phyloP scores from a whole-genome alignment of 176 grass and related monocot genomes.

The Coix lacrymajobi region DNA sequence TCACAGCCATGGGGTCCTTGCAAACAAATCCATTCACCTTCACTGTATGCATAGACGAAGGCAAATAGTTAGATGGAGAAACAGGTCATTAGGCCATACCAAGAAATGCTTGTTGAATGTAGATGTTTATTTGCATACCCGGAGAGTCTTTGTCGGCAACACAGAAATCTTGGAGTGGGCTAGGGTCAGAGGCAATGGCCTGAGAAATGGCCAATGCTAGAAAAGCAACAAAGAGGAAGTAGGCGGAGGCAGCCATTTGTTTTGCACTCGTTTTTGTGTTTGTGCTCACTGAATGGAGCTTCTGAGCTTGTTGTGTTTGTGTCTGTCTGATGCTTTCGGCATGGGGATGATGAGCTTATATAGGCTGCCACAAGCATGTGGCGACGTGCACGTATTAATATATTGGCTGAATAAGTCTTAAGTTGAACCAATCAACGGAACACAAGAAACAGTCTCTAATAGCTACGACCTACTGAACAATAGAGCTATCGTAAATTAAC shows the following conservation, averaged over 20 bases:
- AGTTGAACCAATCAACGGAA: background rate
- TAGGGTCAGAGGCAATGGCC: slow-evolving; percentile 11
- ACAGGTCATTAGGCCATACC: background rate
- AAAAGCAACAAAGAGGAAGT: background rate
- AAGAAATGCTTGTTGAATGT: background rate
- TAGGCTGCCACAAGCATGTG: background rate
- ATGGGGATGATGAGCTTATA: background rate
- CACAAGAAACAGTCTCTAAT: background rate
- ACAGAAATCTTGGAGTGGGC: slow-evolving; percentile 23
- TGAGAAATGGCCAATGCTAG: background rate
- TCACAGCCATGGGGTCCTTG: slow-evolving; percentile 14
- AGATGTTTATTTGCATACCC: background rate
- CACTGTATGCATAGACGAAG: background rate
- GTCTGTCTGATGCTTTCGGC: background rate
- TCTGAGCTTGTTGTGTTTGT: background rate
- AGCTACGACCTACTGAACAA: no score
- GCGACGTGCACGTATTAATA: background rate
- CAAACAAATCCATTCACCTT: slow-evolving; percentile 29
- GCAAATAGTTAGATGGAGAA: background rate
- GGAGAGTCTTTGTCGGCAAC: background rate
- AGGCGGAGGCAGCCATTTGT: background rate
- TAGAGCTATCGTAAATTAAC: no score
- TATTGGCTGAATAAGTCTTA: background rate
- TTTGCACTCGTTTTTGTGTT: no score
- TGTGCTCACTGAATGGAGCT: background rate